Evolutionary conservation across 2,329 filamentous ascomycete genomes (phyloP), one percentile per base, ranked within the genome.

Genomic region (Ophiocordyceps camponoti-saundersi): DNA sequence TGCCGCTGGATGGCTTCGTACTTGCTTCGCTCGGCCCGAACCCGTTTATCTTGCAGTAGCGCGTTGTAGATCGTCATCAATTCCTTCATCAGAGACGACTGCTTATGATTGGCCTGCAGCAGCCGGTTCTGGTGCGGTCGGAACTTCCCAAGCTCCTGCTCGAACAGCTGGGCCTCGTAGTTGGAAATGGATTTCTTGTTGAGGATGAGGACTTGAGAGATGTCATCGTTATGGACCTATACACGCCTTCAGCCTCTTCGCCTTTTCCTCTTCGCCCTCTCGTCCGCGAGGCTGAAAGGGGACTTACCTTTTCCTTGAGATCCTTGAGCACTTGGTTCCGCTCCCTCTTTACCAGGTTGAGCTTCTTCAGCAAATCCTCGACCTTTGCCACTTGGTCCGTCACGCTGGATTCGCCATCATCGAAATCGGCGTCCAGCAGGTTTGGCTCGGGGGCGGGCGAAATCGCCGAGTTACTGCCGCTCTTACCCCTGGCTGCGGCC

Each of bases 111-210:
- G 15, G 92, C 89, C 61, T 95, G 88, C 10, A 95, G 68, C 16
- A 98, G 75, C 32, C 92, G 80, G 56, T 83, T 95, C 60, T 96
- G 92, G 57, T 95, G 86, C 26, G 88, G 84, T 41, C 88, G 73
- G 65, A 95, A 98, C 62, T 98, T 98, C 64, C 96, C 90, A n/a
- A 98, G 72, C 63, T 98, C 92, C 16, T 87, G 80, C 60, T 95
- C 85, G 66, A 98, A 98, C 3, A 98, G 74, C 57, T 95, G 87
- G 13, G 73, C 81, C 62, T 98, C 92, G 57, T 92, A 90, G 57
- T 87, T 94, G 20, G 87, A 76, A 57, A 96, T 90, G 2, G 87
- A 83, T 65, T 96, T 98, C 62, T 96, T 96, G 71, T 98, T 98
- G 49, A 98, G 69, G 48, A 98, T 98, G 50, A 98, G 72, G 13